phyloP scores from a whole-genome alignment of 192 early-diverging fungal species.

The Backusella tuberculispora region DNA sequence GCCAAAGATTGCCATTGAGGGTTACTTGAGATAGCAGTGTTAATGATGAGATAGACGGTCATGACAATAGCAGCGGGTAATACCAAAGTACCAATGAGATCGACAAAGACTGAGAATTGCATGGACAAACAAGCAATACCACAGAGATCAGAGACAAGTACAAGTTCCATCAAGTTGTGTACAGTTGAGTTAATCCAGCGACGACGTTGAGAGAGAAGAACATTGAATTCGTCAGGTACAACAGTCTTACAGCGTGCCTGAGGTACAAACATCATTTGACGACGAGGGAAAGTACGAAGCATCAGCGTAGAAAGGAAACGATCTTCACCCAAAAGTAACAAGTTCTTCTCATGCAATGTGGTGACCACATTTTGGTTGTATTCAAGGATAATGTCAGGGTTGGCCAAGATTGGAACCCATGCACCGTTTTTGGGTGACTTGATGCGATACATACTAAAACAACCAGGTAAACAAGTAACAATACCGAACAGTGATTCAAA shows the following conservation, averaged over 20 bases:
- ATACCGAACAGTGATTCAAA: conserved; percentile 97
- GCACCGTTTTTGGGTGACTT: conserved; percentile 77
- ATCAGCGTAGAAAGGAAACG: conserved; percentile 87
- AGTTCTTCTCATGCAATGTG: conserved; percentile 85
- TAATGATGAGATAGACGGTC: conserved; percentile 57
- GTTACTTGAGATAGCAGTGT: conserved; percentile 37
- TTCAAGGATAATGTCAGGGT: conserved; percentile 84
- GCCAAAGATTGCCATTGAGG: conserved; percentile 61
- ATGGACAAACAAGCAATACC: conserved; percentile 89
- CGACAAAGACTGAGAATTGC: conserved; percentile 78
- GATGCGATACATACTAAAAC: conserved; percentile 98
- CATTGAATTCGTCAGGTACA: conserved; percentile 81
- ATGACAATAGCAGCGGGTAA: conserved; percentile 68
- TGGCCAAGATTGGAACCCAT: conserved; percentile 84
- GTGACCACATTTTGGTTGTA: conserved; percentile 82
- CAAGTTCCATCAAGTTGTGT: conserved; percentile 87
- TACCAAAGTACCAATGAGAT: conserved; percentile 75
- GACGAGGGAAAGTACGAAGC: conserved; percentile 82
- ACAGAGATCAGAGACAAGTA: conserved; percentile 88
- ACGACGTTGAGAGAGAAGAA: conserved; percentile 88
- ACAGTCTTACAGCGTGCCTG: conserved; percentile 84
- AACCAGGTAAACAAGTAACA: conserved; percentile 96
- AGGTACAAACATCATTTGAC: conserved; percentile 88
- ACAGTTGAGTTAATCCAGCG: conserved; percentile 97
- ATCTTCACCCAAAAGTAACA: conserved; percentile 86